These are phyloP conservation scores for Pichia kudriavzevii DNA, from an alignment of 1,139 yeast genomes.

Conservation along the genomic window DNA sequence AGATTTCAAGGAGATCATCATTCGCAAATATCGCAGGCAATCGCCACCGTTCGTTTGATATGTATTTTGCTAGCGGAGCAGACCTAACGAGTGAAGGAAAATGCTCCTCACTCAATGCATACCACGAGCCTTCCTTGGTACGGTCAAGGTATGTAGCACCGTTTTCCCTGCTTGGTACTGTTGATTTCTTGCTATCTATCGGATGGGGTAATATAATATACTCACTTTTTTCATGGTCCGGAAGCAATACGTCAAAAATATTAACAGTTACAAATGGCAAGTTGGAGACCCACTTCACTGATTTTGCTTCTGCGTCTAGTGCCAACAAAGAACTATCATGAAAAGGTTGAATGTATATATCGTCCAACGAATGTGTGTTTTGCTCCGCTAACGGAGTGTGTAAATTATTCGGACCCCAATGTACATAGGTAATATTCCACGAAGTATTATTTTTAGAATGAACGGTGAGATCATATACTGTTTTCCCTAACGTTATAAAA, in stretches of 20 bases:
- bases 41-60: slow-evolving; percentile 38
- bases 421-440: slow-evolving; percentile 84
- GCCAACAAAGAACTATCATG: slow-evolving; percentile 68
- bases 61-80: slow-evolving; percentile 64
- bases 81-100: slow-evolving; percentile 77
- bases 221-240: slow-evolving; percentile 20
- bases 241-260: slow-evolving; percentile 61
- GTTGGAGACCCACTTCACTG: slow-evolving; percentile 73
- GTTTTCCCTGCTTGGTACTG: slow-evolving; percentile 3
- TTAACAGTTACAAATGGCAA: slow-evolving; percentile 62
- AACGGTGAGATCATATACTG: slow-evolving; percentile 53
- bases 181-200: slow-evolving; percentile 23
- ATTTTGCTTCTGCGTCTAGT: slow-evolving; percentile 53
- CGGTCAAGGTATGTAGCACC: slow-evolving; percentile 55
- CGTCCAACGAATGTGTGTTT: slow-evolving; percentile 53
- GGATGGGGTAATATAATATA: slow-evolving; percentile 63
- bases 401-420: slow-evolving; percentile 90
- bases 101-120: slow-evolving; percentile 69
- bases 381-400: slow-evolving; percentile 57
- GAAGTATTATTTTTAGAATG: slow-evolving; percentile 59
- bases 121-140: slow-evolving; percentile 70
- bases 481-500: slow-evolving; percentile 43
- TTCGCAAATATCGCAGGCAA: slow-evolving; percentile 29
- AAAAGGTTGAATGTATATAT: slow-evolving; percentile 74
- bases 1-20: slow-evolving; percentile 25